A percentile compares a stretch with the other conserved stretches of the same genome.
phyloP scores from a whole-genome alignment of 306 rosid species.

The Cucurbita pepo region DNA sequence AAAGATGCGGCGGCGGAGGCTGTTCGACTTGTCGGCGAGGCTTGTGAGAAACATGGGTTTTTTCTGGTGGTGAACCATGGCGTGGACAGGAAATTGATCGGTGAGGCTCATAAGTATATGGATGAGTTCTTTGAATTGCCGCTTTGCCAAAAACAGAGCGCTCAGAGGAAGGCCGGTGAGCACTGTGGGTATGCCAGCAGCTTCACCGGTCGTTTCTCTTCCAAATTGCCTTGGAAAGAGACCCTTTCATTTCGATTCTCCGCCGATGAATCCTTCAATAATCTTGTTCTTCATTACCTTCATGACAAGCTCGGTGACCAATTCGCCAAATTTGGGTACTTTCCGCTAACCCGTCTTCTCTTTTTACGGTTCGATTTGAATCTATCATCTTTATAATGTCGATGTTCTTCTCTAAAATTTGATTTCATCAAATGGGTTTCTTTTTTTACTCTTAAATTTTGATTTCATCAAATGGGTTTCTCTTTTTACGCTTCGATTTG shows the following conservation, averaged over 20 bases:
- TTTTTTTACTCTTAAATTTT: too few species aligned
- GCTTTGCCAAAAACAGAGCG: constrained; percentile 57
- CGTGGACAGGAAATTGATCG: constrained; percentile 30
- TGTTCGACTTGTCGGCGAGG: constrained; percentile 37
- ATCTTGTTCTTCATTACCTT: constrained; percentile 35
- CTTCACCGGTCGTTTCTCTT: constrained; percentile 74
- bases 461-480: too few species aligned
- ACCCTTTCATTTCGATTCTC: constrained; percentile 59
- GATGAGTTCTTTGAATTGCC: constrained; percentile 59
- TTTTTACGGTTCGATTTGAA: too few species aligned
- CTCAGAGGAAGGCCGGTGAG: constrained; percentile 67
- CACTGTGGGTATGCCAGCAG: constrained; percentile 94
- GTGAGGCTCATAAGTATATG: constrained; percentile 51
- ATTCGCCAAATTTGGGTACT: constrained; percentile 52
- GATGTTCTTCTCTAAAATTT: too few species aligned
- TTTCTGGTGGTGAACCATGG: constrained; percentile 80
- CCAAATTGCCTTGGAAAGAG: constrained; percentile 94
- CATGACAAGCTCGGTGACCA: constrained; percentile 36
- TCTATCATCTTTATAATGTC: too few species aligned
- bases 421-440: too few species aligned
- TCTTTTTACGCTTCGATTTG: too few species aligned
- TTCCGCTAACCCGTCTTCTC: too few species aligned
- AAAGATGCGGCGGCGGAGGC: constrained; percentile 33
- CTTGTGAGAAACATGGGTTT: constrained; percentile 75
- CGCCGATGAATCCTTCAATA: constrained; percentile 16